Evolutionary conservation across 495 filamentous ascomycete genomes (phyloP).

Genomic region (Glonium stellatum): DNA sequence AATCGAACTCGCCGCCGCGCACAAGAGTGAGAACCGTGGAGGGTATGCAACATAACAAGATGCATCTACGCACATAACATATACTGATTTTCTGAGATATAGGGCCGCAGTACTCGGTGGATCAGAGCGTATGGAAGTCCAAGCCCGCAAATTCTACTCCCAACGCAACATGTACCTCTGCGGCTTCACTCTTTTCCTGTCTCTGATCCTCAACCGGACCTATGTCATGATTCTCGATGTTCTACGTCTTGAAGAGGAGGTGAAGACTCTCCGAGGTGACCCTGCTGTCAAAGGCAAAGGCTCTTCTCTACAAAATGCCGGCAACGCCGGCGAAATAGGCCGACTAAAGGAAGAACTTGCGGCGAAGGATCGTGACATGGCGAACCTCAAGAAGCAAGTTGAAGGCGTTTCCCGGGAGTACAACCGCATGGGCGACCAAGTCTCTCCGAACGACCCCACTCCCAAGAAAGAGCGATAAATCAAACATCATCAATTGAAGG

Average conservation of each 20-base stretch:
- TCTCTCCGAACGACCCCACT: slow-evolving; percentile 48
- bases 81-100: slow-evolving; percentile 9
- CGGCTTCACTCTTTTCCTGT: slow-evolving; percentile 98
- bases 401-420: slow-evolving; percentile 89
- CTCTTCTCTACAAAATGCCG: slow-evolving; percentile 54
- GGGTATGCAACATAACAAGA: slow-evolving; percentile 36
- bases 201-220: slow-evolving; percentile 96
- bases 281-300: slow-evolving; percentile 64
- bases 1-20: slow-evolving; percentile 62
- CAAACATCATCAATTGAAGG: neutral
- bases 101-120: slow-evolving; percentile 64
- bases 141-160: slow-evolving; percentile 99
- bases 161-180: slow-evolving; percentile 99
- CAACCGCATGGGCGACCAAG: slow-evolving; percentile 71
- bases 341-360: slow-evolving; percentile 52
- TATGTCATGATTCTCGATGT: slow-evolving; percentile 96
- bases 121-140: slow-evolving; percentile 92
- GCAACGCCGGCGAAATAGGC: slow-evolving; percentile 68
- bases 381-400: slow-evolving; percentile 60
- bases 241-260: slow-evolving; percentile 84
- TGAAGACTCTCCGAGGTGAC: slow-evolving; percentile 79
- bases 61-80: slow-evolving; percentile 24
- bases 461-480: slow-evolving; percentile 64
- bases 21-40: slow-evolving; percentile 47
- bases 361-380: slow-evolving; percentile 38